Base-by-base conservation (phyloP, 257 asterid genomes). In the Catharanthus roseus region DNA sequence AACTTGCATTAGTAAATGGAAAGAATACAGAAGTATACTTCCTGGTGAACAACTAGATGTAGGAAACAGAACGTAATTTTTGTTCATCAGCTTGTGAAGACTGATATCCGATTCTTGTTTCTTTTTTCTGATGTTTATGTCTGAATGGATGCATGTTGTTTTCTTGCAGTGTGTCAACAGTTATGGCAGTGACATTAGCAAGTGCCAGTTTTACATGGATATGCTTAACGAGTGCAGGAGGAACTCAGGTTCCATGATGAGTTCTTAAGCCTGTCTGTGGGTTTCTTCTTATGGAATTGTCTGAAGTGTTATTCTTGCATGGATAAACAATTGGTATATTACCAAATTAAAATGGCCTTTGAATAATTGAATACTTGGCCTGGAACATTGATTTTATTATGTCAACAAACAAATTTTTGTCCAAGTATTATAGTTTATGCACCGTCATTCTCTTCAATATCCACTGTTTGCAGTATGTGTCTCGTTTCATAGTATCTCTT, bases 201-300 rank as follows among this genome's bases (percentile, higher is more conserved):
- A 88, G 83, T 90, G 95, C 66, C 96, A 90, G 83, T 88, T 90
- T 84, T 90, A 88, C 47, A 90, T 90, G 95, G 96, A 90, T 58
- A 88, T 88, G 96, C 71, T 90, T 81, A 72, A 86, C 36, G 95
- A 90, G 16, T 86, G 96, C 95, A 77, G 77, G 82, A 89, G 85
- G 66, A 89, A 77, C 85, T 84, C 96, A 1, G 93, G 87, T 39
- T 84, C 96, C 11, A 34, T 71, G 77, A 82, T 89, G 86, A 34
- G 47, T 62, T 9, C 47, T 19, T 62, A 15, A 62, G 67, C 45
- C 33, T 34, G 29, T 26, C 28, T 12, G 7, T 21, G 58, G 12
- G 58, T 6, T 21, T 51, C 28, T 0, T 1, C n/a, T n/a, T n/a
- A n/a, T n/a, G n/a, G n/a, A n/a, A n/a, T n/a, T n/a, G n/a, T n/a